Percentiles rank a stretch among this genome's conserved stretches.
Conservation (phyloP, 1,284 basidiomycete genomes). For the Cutaneotrichosporon curvatum region DNA sequence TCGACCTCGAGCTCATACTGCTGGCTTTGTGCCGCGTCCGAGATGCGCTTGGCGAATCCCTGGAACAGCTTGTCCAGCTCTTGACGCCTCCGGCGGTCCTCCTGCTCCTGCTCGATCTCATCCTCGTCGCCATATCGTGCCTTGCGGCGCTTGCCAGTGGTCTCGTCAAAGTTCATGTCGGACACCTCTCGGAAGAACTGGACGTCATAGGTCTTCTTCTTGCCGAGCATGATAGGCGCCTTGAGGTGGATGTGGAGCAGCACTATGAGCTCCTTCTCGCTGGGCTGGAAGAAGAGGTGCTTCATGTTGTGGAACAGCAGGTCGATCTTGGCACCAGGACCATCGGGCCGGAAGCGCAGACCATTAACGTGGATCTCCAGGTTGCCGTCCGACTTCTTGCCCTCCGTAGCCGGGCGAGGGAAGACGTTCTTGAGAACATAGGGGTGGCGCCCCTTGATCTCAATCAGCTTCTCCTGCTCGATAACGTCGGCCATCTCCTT, state of each 20-base stretch:
- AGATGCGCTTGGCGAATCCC: slow-evolving; percentile 84
- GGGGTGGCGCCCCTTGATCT: slow-evolving; percentile 74
- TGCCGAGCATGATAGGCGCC: slow-evolving; percentile 96
- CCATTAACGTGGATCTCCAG: slow-evolving; percentile 98
- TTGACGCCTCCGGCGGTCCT: slow-evolving; percentile 82
- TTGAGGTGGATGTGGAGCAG: slow-evolving; percentile 91
- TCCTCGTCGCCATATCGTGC: slow-evolving; percentile 98
- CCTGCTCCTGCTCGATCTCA: slow-evolving; percentile 97
- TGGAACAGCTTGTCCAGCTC: slow-evolving; percentile 94
- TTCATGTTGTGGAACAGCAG: slow-evolving; percentile 96
- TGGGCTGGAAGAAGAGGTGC: slow-evolving; percentile 98
- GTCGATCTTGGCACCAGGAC: slow-evolving; percentile 72
- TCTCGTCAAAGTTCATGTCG: slow-evolving; percentile 97
- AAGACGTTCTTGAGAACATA: slow-evolving; percentile 84
- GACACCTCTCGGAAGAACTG: slow-evolving; percentile 99
- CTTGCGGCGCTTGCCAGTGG: slow-evolving; percentile 86
- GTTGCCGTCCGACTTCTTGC: slow-evolving; percentile 64
- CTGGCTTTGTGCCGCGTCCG: slow-evolving; percentile 61
- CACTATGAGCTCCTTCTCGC: slow-evolving; percentile 91
- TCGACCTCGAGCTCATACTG: slow-evolving; percentile 86
- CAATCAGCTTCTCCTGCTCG: slow-evolving; percentile 82
- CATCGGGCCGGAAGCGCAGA: slow-evolving; percentile 82
- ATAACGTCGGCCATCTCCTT: slow-evolving; percentile 97
- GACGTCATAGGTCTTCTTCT: slow-evolving; percentile 95
- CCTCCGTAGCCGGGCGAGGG: slow-evolving; percentile 67